phyloP scores from a whole-genome alignment of 106 monocot species.

The Amphibolis antarctica region DNA sequence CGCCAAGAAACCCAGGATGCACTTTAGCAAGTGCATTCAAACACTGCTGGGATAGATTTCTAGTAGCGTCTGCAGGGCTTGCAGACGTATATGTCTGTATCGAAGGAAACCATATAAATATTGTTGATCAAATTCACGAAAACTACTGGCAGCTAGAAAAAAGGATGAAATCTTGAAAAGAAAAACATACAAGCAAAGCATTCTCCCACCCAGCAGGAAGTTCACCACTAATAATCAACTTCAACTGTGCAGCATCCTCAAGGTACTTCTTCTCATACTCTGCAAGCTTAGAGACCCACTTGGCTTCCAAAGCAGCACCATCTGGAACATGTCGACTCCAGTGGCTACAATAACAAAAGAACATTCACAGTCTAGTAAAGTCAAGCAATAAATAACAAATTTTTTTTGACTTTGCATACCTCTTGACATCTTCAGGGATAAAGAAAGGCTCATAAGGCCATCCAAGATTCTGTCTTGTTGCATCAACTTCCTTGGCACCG shows the following conservation, averaged over 20 bases:
- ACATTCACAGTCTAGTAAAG: not conserved
- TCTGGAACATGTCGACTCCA: slow-evolving; percentile 61
- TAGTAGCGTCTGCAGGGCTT: slow-evolving; percentile 53
- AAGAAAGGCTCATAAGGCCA: slow-evolving; percentile 53
- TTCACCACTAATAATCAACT: slow-evolving; percentile 43
- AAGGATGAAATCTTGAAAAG: not conserved
- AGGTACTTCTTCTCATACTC: slow-evolving; percentile 67
- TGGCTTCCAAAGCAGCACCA: slow-evolving; percentile 53
- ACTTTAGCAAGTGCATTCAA: slow-evolving; percentile 57
- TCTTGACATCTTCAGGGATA: slow-evolving; percentile 74
- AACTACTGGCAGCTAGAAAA: not conserved
- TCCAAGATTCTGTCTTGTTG: slow-evolving; percentile 74
- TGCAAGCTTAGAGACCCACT: slow-evolving; percentile 61
- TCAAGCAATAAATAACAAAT: not conserved
- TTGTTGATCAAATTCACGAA: not conserved
- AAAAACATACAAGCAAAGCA: slow-evolving; percentile 46
- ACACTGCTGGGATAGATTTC: slow-evolving; percentile 68
- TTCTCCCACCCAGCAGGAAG: slow-evolving; percentile 50
- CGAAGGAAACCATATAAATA: not conserved
- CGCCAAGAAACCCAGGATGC: slow-evolving; percentile 67
- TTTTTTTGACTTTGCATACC: slow-evolving; percentile 19
- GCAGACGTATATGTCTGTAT: slow-evolving; percentile 57
- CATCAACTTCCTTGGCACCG: slow-evolving; percentile 93
- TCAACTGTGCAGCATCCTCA: slow-evolving; percentile 48
- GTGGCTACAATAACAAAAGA: slow-evolving; percentile 27